These are phyloP conservation scores for Thielaviopsis punctulata DNA, from an alignment of 2,329 filamentous ascomycete genomes.

Conservation along the genomic window DNA sequence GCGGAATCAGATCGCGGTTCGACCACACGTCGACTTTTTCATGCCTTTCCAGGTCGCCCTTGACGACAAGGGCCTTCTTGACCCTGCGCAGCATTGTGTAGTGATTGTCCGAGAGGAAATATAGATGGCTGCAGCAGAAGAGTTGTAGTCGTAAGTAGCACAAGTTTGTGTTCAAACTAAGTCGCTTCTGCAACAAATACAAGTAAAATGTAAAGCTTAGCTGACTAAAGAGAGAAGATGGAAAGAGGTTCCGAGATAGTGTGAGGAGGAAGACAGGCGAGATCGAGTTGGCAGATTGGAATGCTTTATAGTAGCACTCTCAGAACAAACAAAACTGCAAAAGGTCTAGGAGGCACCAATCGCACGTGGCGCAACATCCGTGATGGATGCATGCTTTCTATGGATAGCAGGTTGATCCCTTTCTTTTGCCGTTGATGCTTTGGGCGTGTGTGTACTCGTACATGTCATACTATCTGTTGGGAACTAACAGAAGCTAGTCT, in stretches of 20 bases:
- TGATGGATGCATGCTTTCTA: background rate
- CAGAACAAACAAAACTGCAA: background rate
- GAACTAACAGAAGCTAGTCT: too few relatives aligned
- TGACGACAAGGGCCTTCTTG: slow-evolving; percentile 20
- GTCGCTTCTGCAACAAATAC: too few relatives aligned
- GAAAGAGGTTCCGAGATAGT: too few relatives aligned
- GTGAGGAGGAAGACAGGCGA: too few relatives aligned
- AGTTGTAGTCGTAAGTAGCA: too few relatives aligned
- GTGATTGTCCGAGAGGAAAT: too few relatives aligned
- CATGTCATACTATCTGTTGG: too few relatives aligned
- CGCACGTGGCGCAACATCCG: background rate
- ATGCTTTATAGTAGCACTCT: background rate
- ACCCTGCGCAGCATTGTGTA: slow-evolving; percentile 13
- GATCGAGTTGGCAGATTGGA: background rate
- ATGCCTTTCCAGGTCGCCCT: slow-evolving; percentile 23
- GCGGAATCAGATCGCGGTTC: slow-evolving; percentile 26
- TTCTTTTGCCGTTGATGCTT: background rate
- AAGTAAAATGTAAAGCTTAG: background rate
- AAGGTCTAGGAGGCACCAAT: background rate
- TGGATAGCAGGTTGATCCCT: background rate
- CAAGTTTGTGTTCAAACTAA: too few relatives aligned
- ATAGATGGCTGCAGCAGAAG: too few relatives aligned
- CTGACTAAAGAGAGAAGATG: background rate
- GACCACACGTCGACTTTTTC: slow-evolving; percentile 32
- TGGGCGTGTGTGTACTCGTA: background rate